Conservation (phyloP, 208 protist species). For the Leishmania tarentolae region DNA sequence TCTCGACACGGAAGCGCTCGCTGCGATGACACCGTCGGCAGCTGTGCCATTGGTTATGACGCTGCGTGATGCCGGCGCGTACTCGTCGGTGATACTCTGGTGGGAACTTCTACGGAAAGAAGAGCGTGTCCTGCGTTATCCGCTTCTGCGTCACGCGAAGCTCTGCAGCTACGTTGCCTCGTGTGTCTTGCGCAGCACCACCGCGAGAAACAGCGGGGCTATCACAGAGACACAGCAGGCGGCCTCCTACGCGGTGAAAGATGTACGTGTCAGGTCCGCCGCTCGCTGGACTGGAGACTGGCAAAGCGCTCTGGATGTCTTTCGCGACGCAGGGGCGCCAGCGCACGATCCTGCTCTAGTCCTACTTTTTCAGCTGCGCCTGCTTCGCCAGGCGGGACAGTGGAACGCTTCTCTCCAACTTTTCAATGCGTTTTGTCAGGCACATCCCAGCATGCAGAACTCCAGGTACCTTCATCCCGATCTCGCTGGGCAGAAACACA, state of each 20-base stretch:
- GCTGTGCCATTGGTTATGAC: conserved; percentile 32
- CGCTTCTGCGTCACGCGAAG: conserved; percentile 46
- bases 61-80: conserved; percentile 19
- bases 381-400: conserved; percentile 35
- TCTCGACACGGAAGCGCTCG: neutral
- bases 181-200: conserved; percentile 35
- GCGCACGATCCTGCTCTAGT: conserved; percentile 32
- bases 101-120: conserved; percentile 18
- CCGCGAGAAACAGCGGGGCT: neutral
- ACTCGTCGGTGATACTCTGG: conserved; percentile 20
- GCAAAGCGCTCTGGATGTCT: conserved; percentile 31
- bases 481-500: neutral
- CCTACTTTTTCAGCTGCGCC: conserved; percentile 52
- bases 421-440: conserved; percentile 5
- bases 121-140: conserved; percentile 6
- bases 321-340: conserved; percentile 20
- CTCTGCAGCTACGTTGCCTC: conserved; percentile 67
- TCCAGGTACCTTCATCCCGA: neutral
- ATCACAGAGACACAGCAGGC: neutral
- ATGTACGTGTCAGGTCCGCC: neutral
- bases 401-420: conserved; percentile 30
- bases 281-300: conserved; percentile 8
- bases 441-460: neutral
- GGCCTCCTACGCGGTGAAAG: neutral
- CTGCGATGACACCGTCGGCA: conserved; percentile 25